Base-by-base conservation (phyloP, 768 basidiomycete species). In the Pisolithus albus region DNA sequence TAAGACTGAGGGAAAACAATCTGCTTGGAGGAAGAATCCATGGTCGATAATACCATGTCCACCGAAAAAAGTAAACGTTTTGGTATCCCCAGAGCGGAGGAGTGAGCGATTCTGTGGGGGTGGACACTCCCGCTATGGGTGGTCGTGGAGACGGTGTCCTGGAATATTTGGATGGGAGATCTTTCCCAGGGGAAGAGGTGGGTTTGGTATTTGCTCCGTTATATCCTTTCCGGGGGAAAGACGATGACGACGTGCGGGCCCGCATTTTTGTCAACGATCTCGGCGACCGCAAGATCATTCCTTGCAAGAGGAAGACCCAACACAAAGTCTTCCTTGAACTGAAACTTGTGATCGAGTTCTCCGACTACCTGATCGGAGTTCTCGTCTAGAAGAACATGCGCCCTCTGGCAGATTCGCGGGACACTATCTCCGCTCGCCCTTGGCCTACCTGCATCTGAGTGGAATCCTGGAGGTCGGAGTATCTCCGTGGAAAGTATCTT, bases 351-450 rank as follows among this genome's bases (percentile, higher is more conserved):
- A 50, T 84, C 84, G 7, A 89, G 72, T 61, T 84, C 80, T 0
- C 84, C 86, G 13, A 91, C 73, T 11, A 89, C 74, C 56, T 87
- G 81, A 2, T 87, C 87, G 41, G 76, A 82, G 38, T 80, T 75
- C 62, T 89, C 79, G 62, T 91, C 81, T 50, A 90, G 53, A 88
- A 76, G 39, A 89, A 80, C 34, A 91, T 13, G 13, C 78, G 79
- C 4, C 86, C 86, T 42, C 73, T 58, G 36, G 67, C 39, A 41
- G 71, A 71, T 48, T 50, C 52, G 51, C 51, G 46, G 67, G 34
- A 76, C 66, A 56, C 76, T 73, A 43, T 71, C 62, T 24, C 66
- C 55, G 37, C 58, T 64, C 13, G 26, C 51, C 43, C 50, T 63
- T 57, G 21, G 46, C 47, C 59, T 30, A 32, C 53, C 36, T 69